These are phyloP conservation scores for Trichocladium uniseriatum DNA, from an alignment of 495 filamentous ascomycete genomes.

Conservation along the genomic window DNA sequence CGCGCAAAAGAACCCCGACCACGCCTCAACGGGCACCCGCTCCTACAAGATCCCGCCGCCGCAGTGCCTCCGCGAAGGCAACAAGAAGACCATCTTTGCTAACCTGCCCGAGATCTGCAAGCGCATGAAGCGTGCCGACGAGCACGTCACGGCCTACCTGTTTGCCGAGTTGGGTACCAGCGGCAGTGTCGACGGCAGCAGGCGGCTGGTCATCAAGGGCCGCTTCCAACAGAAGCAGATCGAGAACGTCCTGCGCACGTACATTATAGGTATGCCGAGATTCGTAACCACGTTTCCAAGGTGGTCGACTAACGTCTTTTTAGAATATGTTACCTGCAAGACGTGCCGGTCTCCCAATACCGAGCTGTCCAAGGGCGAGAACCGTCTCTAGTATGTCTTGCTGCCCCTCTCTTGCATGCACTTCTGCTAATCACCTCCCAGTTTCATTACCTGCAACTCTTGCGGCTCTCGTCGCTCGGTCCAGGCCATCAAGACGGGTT, in stretches of 20 bases:
- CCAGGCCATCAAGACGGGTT: constrained; percentile 98
- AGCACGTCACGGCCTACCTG: constrained; percentile 93
- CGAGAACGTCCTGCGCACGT: constrained; percentile 87
- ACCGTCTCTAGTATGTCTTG: constrained; percentile 59
- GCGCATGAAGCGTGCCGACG: constrained; percentile 93
- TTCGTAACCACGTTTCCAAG: background rate
- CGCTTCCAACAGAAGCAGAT: constrained; percentile 98
- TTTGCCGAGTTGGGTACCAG: constrained; percentile 97
- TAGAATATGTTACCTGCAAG: constrained; percentile 98
- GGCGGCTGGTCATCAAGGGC: constrained; percentile 95
- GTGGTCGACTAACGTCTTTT: constrained; percentile 6
- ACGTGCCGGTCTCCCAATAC: constrained; percentile 92
- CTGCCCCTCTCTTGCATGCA: constrained; percentile 59
- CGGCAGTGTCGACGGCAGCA: constrained; percentile 84
- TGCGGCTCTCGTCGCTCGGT: constrained; percentile 87
- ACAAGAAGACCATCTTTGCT: constrained; percentile 99
- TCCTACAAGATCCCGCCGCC: constrained; percentile 98
- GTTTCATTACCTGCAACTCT: constrained; percentile 48
- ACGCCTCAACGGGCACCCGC: constrained; percentile 74
- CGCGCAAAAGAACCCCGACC: constrained; percentile 87
- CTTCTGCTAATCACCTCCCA: constrained; percentile 6
- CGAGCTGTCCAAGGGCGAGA: constrained; percentile 96
- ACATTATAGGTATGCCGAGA: constrained; percentile 58
- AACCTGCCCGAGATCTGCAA: constrained; percentile 59
- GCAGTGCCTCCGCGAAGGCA: constrained; percentile 98